These are phyloP conservation scores for Aschersonia sp. DNA, from an alignment of 2,329 filamentous ascomycete genomes.

Conservation along the genomic window DNA sequence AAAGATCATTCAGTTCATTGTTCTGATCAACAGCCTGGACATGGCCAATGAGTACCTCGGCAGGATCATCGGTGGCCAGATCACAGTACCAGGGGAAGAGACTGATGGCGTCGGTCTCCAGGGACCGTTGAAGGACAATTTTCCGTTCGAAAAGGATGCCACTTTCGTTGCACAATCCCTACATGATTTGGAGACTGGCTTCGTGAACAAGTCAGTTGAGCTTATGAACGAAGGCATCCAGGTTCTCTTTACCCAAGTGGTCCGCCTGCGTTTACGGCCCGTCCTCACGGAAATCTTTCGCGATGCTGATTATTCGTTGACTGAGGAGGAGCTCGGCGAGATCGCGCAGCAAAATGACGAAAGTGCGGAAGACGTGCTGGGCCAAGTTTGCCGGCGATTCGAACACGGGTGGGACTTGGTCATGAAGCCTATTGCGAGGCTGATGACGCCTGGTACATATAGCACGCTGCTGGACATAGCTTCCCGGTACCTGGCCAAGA, in stretches of 20 bases:
- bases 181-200: slow-evolving; percentile 52
- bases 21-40: slow-evolving; percentile 92
- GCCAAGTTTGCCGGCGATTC: slow-evolving; percentile 66
- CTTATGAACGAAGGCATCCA: slow-evolving; percentile 72
- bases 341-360: slow-evolving; percentile 38
- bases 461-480: slow-evolving; percentile 61
- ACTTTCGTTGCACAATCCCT: slow-evolving; percentile 54
- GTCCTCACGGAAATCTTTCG: slow-evolving; percentile 81
- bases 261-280: slow-evolving; percentile 71
- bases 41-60: slow-evolving; percentile 80
- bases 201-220: slow-evolving; percentile 65
- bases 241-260: slow-evolving; percentile 75
- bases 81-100: slow-evolving; percentile 28
- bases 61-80: slow-evolving; percentile 62
- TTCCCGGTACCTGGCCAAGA: slow-evolving; percentile 56
- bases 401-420: slow-evolving; percentile 74
- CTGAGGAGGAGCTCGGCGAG: slow-evolving; percentile 45
- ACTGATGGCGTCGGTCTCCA: slow-evolving; percentile 18
- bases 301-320: slow-evolving; percentile 71
- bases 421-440: slow-evolving; percentile 68
- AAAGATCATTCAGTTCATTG: slow-evolving; percentile 75
- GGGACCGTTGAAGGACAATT: slow-evolving; percentile 44
- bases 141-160: slow-evolving; percentile 68
- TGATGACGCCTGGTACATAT: slow-evolving; percentile 68
- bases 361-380: slow-evolving; percentile 38